phyloP scores from a whole-genome alignment of 148 eudicot species.

The Camellia sinensis region DNA sequence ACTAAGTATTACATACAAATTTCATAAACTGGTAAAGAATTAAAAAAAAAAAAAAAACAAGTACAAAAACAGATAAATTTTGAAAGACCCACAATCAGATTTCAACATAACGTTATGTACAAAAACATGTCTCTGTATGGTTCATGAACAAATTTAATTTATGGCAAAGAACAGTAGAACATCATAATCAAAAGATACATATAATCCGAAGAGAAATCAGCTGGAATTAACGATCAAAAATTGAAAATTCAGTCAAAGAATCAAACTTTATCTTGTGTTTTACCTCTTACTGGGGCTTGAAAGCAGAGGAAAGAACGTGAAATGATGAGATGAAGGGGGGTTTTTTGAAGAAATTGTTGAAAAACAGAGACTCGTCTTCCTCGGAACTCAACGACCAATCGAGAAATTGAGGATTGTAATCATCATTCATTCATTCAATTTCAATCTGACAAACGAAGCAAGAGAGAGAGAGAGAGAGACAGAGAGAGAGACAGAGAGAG shows the following conservation, averaged over 20 bases:
- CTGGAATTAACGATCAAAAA: not conserved
- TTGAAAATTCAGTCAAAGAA: not conserved
- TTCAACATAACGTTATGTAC: not conserved
- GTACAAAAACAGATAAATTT: not conserved
- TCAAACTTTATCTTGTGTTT: not conserved
- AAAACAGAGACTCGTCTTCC: not conserved
- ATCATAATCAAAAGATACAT: not conserved
- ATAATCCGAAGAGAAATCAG: not conserved
- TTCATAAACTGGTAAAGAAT: not conserved
- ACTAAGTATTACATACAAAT: too few relatives aligned
- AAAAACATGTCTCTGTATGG: not conserved
- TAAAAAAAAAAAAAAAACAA: not conserved
- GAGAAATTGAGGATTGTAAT: not conserved
- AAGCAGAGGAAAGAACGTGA: too few relatives aligned
- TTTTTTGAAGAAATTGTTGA: not conserved
- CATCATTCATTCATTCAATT: constrained; percentile 9
- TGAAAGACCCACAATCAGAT: not conserved
- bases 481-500: constrained; percentile 4
- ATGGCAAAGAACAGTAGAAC: not conserved
- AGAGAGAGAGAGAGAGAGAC: constrained; percentile 1
- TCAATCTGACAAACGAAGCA: too few relatives aligned
- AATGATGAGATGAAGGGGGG: not conserved
- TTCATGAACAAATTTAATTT: not conserved
- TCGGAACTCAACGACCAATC: not conserved
- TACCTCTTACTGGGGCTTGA: not conserved